Base-by-base conservation (phyloP, 2,329 filamentous ascomycete genomes). In the Magnaporthales sp. region DNA sequence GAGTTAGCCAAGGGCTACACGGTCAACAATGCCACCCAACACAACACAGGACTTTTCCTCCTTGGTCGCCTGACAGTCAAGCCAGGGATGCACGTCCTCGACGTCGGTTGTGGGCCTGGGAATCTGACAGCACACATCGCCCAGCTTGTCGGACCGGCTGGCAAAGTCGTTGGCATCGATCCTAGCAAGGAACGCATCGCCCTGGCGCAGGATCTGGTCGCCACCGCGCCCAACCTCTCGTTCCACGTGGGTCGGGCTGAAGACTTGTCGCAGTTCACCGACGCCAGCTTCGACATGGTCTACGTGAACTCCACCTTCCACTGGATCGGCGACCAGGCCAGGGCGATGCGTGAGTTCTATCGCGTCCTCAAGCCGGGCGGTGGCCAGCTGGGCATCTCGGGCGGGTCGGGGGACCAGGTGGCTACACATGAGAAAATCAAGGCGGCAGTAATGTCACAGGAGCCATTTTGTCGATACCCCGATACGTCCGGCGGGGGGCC, bases 31-130 rank as follows among this genome's bases (percentile, higher is more conserved):
- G 64, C 68, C 51, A 73, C 72, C 27, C 73, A 74, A 66, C 68
- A 71, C 26, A 64, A 71, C 51, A 67, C 72, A 4, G 72, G 70
- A 6, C 66, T 67, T 1, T 74, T 72, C 66, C 73, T 75, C 27
- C 68, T 75, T 38, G 11, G 69, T 3, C 66, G 66, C 6, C 70
- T 75, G 4, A 64, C 77, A 63, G 74, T 83, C 38, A 73, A 75
- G 58, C 72, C 75, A 0, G 69, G 71, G 27, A 74, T 77, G 73
- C 70, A 68, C 27, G 75, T 83, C 65, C 77, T 83, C 66, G 81
- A 83, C 69, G 73, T 82, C 51, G 81, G 81, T 65, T 81, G 80
- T 72, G 81, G 81, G 0, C 79, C 81, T 1, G 81, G 81, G 2
- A 81, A 78, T 32, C 83, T 84, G 70, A 80, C 81, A 3, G 73